Percentiles rank a stretch among this genome's conserved stretches.
These are phyloP conservation scores for Cantharellus anzutake DNA, from an alignment of 768 basidiomycete genomes.

Conservation along the genomic window DNA sequence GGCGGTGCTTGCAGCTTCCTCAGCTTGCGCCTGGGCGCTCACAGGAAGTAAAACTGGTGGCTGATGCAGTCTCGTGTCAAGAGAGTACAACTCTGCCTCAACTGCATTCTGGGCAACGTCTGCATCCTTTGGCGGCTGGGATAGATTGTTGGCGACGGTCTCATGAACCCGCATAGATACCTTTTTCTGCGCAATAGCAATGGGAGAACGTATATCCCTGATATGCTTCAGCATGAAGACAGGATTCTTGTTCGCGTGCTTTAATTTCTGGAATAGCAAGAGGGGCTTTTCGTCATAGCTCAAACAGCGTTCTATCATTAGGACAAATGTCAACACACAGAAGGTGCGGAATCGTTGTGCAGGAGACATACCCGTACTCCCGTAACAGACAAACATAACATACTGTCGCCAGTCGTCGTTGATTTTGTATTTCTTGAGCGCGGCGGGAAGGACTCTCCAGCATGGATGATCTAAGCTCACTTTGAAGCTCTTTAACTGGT, in stretches of 20 bases:
- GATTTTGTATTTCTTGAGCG: conserved; percentile 96
- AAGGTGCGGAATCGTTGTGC: conserved; percentile 14
- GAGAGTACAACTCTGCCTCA: conserved; percentile 8
- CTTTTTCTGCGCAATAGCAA: conserved; percentile 91
- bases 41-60: conserved; percentile 18
- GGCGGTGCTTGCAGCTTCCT: conserved; percentile 7
- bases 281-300: conserved; percentile 97
- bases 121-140: conserved; percentile 1
- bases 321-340: conserved; percentile 32
- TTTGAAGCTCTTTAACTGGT: conserved; percentile 69
- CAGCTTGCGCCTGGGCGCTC: not conserved
- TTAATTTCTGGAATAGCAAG: conserved; percentile 89
- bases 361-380: conserved; percentile 52
- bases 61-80: conserved; percentile 16
- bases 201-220: conserved; percentile 92
- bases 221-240: conserved; percentile 98
- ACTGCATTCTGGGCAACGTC: not conserved
- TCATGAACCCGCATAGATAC: conserved; percentile 47
- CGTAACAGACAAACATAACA: conserved; percentile 99
- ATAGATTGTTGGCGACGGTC: conserved; percentile 3
- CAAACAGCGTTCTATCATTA: conserved; percentile 62
- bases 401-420: conserved; percentile 98
- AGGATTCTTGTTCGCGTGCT: conserved; percentile 92
- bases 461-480: conserved; percentile 96
- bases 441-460: conserved; percentile 95